phyloP scores from a whole-genome alignment of 768 basidiomycete genomes.

The Collybiopsis confluens region DNA sequence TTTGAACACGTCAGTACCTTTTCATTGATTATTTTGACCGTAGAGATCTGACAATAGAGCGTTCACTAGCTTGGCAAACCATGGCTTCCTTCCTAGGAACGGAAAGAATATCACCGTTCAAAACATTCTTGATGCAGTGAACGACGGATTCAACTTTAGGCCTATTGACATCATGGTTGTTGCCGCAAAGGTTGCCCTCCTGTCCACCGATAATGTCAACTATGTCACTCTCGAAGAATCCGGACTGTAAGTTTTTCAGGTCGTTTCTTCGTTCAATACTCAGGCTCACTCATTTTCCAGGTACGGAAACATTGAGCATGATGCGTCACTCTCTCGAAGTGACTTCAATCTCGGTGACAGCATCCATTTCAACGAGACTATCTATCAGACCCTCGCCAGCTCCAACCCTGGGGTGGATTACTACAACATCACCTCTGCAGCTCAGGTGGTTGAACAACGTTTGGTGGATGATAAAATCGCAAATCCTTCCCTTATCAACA shows the following conservation, averaged over 20 bases:
- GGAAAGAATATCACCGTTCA: constrained; percentile 3
- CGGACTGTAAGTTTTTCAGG: neutral
- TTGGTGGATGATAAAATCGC: constrained; percentile 4
- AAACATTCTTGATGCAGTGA: constrained; percentile 2
- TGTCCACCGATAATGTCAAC: neutral
- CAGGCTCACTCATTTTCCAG: neutral
- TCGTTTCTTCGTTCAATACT: constrained; percentile 1
- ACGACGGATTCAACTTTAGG: constrained; percentile 12
- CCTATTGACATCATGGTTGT: constrained; percentile 6
- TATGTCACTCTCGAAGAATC: neutral
- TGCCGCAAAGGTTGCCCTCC: neutral
- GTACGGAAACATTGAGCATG: constrained; percentile 11
- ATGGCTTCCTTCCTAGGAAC: constrained; percentile 7
- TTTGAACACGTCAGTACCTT: constrained; percentile 7
- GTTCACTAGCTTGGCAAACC: constrained; percentile 4
- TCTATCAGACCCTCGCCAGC: constrained; percentile 5
- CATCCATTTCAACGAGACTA: constrained; percentile 10
- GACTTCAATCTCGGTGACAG: constrained; percentile 11
- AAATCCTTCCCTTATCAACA: constrained; percentile 8
- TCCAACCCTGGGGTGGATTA: constrained; percentile 7
- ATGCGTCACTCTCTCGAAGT: constrained; percentile 11
- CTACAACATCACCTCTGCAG: constrained; percentile 6
- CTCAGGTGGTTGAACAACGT: constrained; percentile 7
- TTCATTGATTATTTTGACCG: neutral
- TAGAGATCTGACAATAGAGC: neutral